Base-by-base conservation (phyloP, 2,329 filamentous ascomycete genomes). In the Eutypella sp. region DNA sequence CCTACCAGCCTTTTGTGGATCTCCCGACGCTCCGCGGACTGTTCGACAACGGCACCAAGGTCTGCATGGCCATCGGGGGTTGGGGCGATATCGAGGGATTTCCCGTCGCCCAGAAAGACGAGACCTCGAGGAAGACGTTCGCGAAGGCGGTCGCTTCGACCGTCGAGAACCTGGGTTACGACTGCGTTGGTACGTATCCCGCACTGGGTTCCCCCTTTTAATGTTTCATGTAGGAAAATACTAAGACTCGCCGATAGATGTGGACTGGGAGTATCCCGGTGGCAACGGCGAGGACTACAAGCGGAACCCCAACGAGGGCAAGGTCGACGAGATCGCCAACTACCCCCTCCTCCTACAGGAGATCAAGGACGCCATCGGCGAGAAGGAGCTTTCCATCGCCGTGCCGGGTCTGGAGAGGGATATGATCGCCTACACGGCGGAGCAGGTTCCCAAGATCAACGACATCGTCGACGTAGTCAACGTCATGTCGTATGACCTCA, bases 61-160 rank as follows among this genome's bases (percentile, higher is more conserved):
- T 89, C n/a, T 74, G 85, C 69, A 72, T 89, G 23, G 84, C 85
- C 18, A 80, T 89, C 50, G 85, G 85, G 15, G 86, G 85, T 38
- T 89, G 85, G 85, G 84, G 84, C 0, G 82, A 89, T 49, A 81
- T 76, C 0, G 60, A 62, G 13, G 84, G 83, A 0, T 89, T 88
- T 57, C 72, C 75, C 0, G 59, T 58, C 0, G 78, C 76, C 0
- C 79, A 81, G 2, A 71, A 69, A 45, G 72, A 73, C 3, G 69
- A 75, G 1, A 54, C 63, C 5, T 75, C 36, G 18, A 16, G 82
- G 15, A 68, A 72, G 48, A 67, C 65, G 7, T 90, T 85, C 66
- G 82, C 84, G 2, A 68, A 69, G 38, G 86, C 87, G 53, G 73
- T 89, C 2, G 78, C 75, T 7, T 67, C 68, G 23, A 84, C 88